Percentiles rank a stretch among this genome's conserved stretches.
phyloP scores from a whole-genome alignment of 768 basidiomycete genomes.

The Leccinum broughii region DNA sequence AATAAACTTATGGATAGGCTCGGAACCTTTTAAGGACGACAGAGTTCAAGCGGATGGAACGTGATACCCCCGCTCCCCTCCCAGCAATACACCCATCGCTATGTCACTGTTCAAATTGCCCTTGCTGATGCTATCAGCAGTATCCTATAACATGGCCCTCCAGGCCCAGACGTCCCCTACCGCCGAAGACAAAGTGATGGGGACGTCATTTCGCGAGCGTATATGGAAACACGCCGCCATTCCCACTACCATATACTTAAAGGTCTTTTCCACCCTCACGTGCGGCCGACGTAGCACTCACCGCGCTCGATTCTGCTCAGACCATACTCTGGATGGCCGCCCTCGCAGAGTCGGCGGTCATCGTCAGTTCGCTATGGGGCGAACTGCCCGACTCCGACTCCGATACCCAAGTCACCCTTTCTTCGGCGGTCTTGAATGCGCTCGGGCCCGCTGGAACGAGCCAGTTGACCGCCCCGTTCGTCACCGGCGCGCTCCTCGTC shows the following conservation, averaged over 20 bases:
- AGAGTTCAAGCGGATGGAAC: not conserved
- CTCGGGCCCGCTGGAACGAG: constrained; percentile 13
- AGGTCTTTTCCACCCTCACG: constrained; percentile 1
- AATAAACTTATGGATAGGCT: not conserved
- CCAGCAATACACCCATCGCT: not conserved
- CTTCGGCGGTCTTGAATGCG: not conserved
- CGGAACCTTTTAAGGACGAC: not conserved
- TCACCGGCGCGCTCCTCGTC: constrained; percentile 11
- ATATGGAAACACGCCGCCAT: constrained; percentile 4
- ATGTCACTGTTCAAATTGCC: constrained; percentile 14
- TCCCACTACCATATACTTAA: not conserved
- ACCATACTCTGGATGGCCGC: not conserved
- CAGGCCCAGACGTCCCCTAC: not conserved
- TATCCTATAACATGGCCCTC: constrained; percentile 8
- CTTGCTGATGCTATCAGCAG: constrained; percentile 8
- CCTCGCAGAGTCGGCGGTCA: not conserved
- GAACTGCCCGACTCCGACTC: not conserved
- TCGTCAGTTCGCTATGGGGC: not conserved
- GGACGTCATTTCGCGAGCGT: constrained; percentile 1
- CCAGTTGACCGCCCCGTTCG: not conserved
- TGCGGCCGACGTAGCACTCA: not conserved
- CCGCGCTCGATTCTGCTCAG: not conserved
- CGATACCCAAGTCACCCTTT: not conserved
- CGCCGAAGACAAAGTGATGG: constrained; percentile 9
- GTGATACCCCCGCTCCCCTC: not conserved